Evolutionary conservation across 257 asterid genomes (phyloP).

Genomic region (Ilex aquifolium): DNA sequence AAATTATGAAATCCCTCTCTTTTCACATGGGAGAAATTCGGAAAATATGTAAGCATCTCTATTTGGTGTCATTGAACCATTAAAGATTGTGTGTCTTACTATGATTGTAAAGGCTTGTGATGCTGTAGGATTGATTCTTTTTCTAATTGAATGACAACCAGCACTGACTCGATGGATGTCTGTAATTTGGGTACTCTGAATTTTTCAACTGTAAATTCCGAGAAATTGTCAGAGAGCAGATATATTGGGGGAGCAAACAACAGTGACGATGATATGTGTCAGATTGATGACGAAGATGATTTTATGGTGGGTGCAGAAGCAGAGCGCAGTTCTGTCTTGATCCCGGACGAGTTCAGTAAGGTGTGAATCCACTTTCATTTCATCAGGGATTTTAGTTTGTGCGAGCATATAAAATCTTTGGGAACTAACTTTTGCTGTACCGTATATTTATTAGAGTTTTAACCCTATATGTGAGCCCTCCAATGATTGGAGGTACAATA

Average conservation of each 20-base stretch:
- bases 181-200: conserved; percentile 37
- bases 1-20: conserved; percentile 6
- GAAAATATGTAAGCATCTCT: conserved; percentile 9
- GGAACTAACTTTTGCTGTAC: background rate
- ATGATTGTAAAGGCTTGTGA: background rate
- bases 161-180: conserved; percentile 27
- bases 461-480: conserved; percentile 27
- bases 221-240: conserved; percentile 15
- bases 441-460: conserved; percentile 21
- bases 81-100: background rate
- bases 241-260: conserved; percentile 5
- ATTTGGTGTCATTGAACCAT: background rate
- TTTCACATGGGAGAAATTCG: background rate
- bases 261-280: conserved; percentile 26
- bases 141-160: conserved; percentile 8
- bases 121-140: background rate
- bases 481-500: conserved; percentile 24
- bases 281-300: conserved; percentile 25
- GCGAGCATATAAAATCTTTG: background rate
- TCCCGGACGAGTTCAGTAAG: conserved; percentile 21
- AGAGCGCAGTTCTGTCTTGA: conserved; percentile 7
- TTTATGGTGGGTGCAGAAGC: conserved; percentile 10
- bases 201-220: conserved; percentile 19
- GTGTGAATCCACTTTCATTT: conserved; percentile 11
- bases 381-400: background rate